Evolutionary conservation across 805 yeast genomes (phyloP), one percentile per base, ranked within the genome.

Genomic region (Candida odintsovae): DNA sequence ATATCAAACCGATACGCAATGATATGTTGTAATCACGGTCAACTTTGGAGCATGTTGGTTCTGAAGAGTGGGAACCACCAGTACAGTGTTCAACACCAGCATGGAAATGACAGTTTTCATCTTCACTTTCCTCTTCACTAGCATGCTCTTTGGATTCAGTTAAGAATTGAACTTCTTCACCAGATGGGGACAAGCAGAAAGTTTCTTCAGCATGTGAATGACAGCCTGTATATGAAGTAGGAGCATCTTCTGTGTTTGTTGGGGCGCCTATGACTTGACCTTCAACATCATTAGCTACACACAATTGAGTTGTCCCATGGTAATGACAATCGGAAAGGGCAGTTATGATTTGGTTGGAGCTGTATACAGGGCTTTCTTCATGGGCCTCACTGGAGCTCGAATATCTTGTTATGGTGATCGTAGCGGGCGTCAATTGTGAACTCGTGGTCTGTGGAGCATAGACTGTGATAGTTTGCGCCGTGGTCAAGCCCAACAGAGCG

Each of bases 51-150:
- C 58, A 54, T 9, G 52, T 40, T 11, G 44, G 21, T 22, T 47
- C 54, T n/a, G 26, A 28, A 6, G 42, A 43, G 18, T 36, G 40
- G 16, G 46, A 43, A 23, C 51, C 55, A 35, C 55, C 55, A 21
- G 45, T 46, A 52, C 58, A 54, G 31, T 54, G 58, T 28, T 54
- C 56, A 20, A 54, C 55, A 41, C 58, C 58, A 25, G 58, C 58
- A 42, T 54, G 58, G 51, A 52, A 54, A 41, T 54, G 58, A 46
- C 58, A 54, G 26, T 40, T 46, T 11, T 40, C 36, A n/a, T 52
- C 52, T 21, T 29, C 15, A 10, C 41, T 3, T 37, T 38, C 46
- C 36, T 16, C 25, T 11, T 23, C 36, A 8, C 26, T 42, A 18
- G 42, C 44, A 6, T 9, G 33, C 15, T n/a, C 20, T 16, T 16